These are phyloP conservation scores for Gomphus bonarii DNA, from an alignment of 1,284 basidiomycete species.

Conservation along the genomic window DNA sequence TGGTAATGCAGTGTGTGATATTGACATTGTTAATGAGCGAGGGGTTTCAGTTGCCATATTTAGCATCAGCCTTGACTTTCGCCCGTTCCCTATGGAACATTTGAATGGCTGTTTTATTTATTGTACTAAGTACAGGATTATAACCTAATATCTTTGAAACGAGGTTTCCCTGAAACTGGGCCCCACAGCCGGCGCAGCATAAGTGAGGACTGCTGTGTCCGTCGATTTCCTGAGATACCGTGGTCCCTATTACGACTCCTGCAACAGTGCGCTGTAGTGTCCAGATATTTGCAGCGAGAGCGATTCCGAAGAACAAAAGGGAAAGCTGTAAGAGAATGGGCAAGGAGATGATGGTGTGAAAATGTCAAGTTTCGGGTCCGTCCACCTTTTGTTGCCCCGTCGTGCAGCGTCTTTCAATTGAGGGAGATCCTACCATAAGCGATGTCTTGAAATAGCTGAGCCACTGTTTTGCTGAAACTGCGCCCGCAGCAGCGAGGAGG, in stretches of 20 bases:
- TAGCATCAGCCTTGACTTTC: too few relatives aligned
- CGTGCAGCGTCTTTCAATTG: neutral
- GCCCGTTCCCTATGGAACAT: too few relatives aligned
- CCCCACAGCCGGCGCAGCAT: too few relatives aligned
- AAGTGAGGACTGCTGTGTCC: too few relatives aligned
- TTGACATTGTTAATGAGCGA: slow-evolving; percentile 53
- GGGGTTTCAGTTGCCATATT: too few relatives aligned
- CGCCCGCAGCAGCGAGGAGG: slow-evolving; percentile 5
- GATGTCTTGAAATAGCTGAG: slow-evolving; percentile 4
- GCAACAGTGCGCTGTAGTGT: neutral
- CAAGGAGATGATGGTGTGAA: neutral
- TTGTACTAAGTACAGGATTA: too few relatives aligned
- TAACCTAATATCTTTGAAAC: too few relatives aligned
- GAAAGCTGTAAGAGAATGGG: neutral
- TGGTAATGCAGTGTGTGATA: slow-evolving; percentile 62
- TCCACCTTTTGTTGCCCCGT: too few relatives aligned
- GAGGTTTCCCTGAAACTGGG: too few relatives aligned
- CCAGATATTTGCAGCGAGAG: neutral
- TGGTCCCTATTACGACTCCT: too few relatives aligned
- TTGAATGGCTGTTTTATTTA: too few relatives aligned
- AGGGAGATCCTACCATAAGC: neutral
- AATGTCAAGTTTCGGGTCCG: neutral
- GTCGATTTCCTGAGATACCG: too few relatives aligned
- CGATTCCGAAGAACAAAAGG: neutral
- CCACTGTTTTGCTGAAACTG: slow-evolving; percentile 11